Base-by-base conservation (phyloP, 495 filamentous ascomycete genomes). In the Penicillium cinerascens region DNA sequence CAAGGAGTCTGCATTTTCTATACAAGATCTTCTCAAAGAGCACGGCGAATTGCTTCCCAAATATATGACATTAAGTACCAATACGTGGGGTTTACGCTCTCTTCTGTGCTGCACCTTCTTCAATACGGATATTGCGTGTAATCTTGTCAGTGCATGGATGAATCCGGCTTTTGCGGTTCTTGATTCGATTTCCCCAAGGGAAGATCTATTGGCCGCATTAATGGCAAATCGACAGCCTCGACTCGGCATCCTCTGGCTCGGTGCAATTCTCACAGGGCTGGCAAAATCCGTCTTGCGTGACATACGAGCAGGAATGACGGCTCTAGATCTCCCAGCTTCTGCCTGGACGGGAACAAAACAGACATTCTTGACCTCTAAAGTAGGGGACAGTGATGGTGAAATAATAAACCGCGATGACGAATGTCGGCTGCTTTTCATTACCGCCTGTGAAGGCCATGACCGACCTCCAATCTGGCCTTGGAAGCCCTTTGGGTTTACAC, bases 111-210 rank as follows among this genome's bases (percentile, higher is more conserved):
- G 60, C 45, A 67, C 61, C 23, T 65, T 67, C 47, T 70, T 67
- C 52, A 59, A 64, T 35, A 0, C 49, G 25, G 54, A 61, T 18
- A 56, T 67, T 39, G 56, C 60, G 20, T 70, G 65, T 47, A 68
- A 68, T 23, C 56, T 70, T 33, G 63, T 61, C 53, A 66, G 60
- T 54, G 55, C 65, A 15, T 70, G 65, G 67, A 46, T 66, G 6
- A 70, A 65, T 29, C 59, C 66, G 8, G 58, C 58, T 20, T 65
- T 69, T 56, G 59, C 64, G 9, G 22, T 64, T 27, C 16, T 60
- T 18, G 38, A 62, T 40, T 46, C 66, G 4, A 44, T 61, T 7
- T 47, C 40, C 2, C 29, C 44, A 43, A 55, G 2, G 15, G 26
- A 48, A 16, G 36, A 9, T n/a, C 41, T 29, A 15, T 20, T 59